phyloP scores from a whole-genome alignment of 495 filamentous ascomycete genomes.

The Tuber microsphaerosporum region DNA sequence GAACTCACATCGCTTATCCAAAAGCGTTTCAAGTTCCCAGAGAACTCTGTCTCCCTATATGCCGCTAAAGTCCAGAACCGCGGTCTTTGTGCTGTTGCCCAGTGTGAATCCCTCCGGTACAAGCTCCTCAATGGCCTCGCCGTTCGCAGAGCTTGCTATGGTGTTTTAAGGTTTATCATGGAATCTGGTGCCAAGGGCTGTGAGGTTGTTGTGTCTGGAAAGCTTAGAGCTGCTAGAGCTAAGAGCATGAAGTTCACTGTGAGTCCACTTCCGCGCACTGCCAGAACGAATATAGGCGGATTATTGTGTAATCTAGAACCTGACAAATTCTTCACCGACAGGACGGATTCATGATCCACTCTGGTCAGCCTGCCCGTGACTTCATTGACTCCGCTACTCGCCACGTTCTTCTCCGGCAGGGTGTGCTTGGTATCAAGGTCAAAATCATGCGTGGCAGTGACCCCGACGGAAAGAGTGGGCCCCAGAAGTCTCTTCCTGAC shows the following conservation, averaged over 20 bases:
- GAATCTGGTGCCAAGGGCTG: constrained; percentile 98
- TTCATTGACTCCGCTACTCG: constrained; percentile 98
- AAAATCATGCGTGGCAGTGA: constrained; percentile 99
- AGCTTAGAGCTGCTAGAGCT: constrained; percentile 95
- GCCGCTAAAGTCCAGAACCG: constrained; percentile 99
- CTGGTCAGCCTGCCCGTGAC: constrained; percentile 96
- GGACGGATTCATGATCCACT: constrained; percentile 99
- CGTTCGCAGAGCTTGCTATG: constrained; percentile 95
- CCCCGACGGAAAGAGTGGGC: constrained; percentile 97
- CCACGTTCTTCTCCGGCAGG: constrained; percentile 98
- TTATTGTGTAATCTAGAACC: background rate
- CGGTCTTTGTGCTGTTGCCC: constrained; percentile 96
- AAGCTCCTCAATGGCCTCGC: constrained; percentile 99
- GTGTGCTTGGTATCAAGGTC: constrained; percentile 99
- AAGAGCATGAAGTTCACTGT: constrained; percentile 99
- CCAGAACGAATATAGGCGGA: background rate
- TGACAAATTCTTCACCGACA: constrained; percentile 35
- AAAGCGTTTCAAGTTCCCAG: constrained; percentile 99
- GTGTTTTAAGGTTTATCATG: constrained; percentile 99
- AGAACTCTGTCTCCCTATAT: constrained; percentile 99
- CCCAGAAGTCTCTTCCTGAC: constrained; percentile 92
- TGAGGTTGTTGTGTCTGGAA: constrained; percentile 97
- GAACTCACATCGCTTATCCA: constrained; percentile 99
- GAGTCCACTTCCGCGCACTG: constrained; percentile 41
- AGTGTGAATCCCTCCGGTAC: constrained; percentile 99